phyloP scores from a whole-genome alignment of 495 filamentous ascomycete genomes.

The Tuber indicum region DNA sequence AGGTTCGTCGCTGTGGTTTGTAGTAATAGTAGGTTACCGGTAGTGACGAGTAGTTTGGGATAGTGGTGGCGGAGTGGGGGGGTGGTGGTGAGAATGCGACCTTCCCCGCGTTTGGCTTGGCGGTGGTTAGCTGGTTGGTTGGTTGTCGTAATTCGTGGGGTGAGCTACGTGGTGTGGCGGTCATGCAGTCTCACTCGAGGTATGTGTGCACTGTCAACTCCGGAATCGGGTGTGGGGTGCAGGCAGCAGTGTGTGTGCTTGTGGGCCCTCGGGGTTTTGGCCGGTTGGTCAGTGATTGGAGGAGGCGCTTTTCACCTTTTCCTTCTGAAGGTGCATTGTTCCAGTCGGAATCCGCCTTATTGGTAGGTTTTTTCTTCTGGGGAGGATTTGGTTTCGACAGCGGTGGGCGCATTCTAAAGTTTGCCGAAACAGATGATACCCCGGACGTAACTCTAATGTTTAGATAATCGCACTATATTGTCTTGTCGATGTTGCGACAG shows the following conservation, averaged over 20 bases:
- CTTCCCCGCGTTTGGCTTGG: neutral
- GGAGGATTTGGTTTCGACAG: neutral
- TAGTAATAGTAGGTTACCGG: too few relatives aligned
- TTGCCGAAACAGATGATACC: neutral
- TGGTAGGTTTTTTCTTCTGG: neutral
- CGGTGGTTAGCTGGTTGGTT: neutral
- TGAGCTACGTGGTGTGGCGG: conserved; percentile 2
- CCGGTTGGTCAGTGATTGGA: neutral
- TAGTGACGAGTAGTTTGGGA: neutral
- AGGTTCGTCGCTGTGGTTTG: too few relatives aligned
- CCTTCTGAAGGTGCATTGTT: neutral
- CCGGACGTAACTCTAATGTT: neutral
- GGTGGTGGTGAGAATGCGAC: neutral
- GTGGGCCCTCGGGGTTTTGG: neutral
- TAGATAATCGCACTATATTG: neutral
- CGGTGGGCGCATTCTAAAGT: neutral
- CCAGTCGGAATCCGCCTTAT: neutral
- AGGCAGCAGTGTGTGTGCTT: neutral
- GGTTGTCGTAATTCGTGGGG: neutral
- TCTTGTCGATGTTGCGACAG: neutral
- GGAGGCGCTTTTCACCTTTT: neutral
- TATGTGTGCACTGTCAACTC: neutral
- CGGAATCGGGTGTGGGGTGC: conserved; percentile 1
- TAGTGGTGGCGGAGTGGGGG: neutral
- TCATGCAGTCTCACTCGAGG: neutral